These are phyloP conservation scores for Aspergillus spinulosporus DNA, from an alignment of 2,329 filamentous ascomycete species.

Conservation along the genomic window DNA sequence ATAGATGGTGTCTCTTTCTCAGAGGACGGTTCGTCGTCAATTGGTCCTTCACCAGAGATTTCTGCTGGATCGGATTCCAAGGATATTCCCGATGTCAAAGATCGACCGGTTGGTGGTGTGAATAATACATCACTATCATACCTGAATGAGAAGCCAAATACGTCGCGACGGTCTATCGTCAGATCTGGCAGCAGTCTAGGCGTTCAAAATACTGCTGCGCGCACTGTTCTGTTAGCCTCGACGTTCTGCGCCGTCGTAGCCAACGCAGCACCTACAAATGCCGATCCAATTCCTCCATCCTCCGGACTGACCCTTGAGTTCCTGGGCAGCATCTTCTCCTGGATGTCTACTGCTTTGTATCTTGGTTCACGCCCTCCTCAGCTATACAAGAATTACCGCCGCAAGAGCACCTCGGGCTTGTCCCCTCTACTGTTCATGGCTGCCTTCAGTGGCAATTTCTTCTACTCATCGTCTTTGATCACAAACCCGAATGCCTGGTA, in stretches of 20 bases:
- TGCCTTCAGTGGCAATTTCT: conserved; percentile 67
- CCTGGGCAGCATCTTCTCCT: conserved; percentile 55
- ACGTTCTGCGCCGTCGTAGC: conserved; percentile 47
- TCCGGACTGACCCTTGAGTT: conserved; percentile 41
- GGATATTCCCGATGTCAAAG: conserved; percentile 29
- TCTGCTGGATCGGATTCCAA: conserved; percentile 32
- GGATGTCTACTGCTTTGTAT: conserved; percentile 59
- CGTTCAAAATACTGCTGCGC: conserved; percentile 40
- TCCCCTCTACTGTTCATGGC: conserved; percentile 64
- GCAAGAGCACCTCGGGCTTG: conserved; percentile 64
- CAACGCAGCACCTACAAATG: conserved; percentile 41
- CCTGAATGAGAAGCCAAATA: conserved; percentile 37
- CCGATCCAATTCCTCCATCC: conserved; percentile 10
- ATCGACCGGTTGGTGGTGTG: conserved; percentile 21
- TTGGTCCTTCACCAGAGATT: conserved; percentile 21
- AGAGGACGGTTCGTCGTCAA: conserved; percentile 29
- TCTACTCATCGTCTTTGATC: conserved; percentile 63
- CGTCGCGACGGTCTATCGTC: conserved; percentile 30
- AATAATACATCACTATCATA: conserved; percentile 31
- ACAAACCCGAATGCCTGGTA: conserved; percentile 65
- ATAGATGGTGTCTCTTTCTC: conserved; percentile 42
- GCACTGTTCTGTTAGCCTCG: conserved; percentile 47
- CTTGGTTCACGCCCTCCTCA: conserved; percentile 63
- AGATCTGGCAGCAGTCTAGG: conserved; percentile 29
- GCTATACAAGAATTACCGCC: conserved; percentile 64